Evolutionary conservation across 2,329 filamentous ascomycete species (phyloP).

Genomic region (Truncatella angustata): DNA sequence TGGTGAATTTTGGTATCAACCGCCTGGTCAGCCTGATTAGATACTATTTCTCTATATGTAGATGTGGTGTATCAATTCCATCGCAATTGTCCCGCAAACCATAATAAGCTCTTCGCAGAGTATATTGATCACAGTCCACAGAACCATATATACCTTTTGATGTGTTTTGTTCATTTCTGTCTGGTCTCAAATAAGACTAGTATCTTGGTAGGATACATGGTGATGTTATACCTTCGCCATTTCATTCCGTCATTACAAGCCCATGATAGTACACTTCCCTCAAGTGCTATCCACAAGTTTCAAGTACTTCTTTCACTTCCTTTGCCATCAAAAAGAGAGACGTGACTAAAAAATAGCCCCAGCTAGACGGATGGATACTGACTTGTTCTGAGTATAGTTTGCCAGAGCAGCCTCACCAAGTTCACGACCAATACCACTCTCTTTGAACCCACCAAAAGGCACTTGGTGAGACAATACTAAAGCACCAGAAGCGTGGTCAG

Average conservation of each 20-base stretch:
- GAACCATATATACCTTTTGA: no score
- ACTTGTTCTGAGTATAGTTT: constrained; percentile 70
- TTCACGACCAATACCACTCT: constrained; percentile 76
- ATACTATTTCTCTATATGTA: no score
- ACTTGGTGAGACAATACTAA: constrained; percentile 22
- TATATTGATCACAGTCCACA: no score
- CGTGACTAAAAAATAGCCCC: constrained; percentile 40
- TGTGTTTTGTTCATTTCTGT: neutral
- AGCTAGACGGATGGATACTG: constrained; percentile 55
- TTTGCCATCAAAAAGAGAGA: neutral
- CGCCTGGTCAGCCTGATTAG: no score
- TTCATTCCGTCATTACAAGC: neutral
- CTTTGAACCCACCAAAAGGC: constrained; percentile 81
- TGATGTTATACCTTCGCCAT: neutral
- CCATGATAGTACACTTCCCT: neutral
- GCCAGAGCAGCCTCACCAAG: constrained; percentile 65
- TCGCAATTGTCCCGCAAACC: no score
- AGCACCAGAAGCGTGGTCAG: no score
- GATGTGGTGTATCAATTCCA: no score
- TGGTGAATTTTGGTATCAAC: no score
- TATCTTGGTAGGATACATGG: neutral
- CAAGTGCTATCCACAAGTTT: no score
- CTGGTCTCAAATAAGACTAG: neutral
- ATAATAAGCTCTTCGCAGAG: no score
- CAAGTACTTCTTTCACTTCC: neutral